Base-by-base conservation (phyloP, 768 basidiomycete species). In the Leucogyrophana mollusca region DNA sequence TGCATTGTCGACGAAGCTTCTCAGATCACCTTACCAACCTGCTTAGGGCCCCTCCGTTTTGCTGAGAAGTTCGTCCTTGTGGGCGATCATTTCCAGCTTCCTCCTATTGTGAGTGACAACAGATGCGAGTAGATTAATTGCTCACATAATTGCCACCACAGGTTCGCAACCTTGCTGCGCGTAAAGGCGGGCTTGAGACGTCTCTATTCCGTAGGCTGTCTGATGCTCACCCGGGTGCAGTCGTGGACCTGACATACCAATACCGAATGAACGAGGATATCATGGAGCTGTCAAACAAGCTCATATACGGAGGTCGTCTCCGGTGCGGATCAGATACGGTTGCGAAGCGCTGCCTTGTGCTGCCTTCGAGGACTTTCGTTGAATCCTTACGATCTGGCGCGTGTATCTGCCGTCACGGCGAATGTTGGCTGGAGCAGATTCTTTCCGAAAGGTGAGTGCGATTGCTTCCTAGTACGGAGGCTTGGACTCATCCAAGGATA, bases 1-100 rank as follows among this genome's bases (percentile, higher is more conserved):
- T 98, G 95, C 68, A 96, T 99, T 46, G 87, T 99, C 14, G 96
- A 98, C 51, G 96, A 99, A 63, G 96, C 96, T 0, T 97, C 96
- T 0, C 95, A 98, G 61, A 94, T 97, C 52, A 98, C 96, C 0
- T 67, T 98, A 2, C 96, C 96, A 0, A 95, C 94, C 0, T 97
- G 93, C 57, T 73, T 98, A 1, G 96, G 96, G 4, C 96, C 96
- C 0, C 70, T 98, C 3, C 83, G 94, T 1, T 90, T 86, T 56
- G 93, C 94, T 2, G 79, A 93, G 41, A 90, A 77, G 34, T 99
- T 97, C 54, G 80, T 98, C 4, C 83, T 98, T 10, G 95, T 98
- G 14, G 96, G 96, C 6, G 96, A 98, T 60, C 96, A 99, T 67
- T 92, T 87, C 70, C 96, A 99, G 58, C 81, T 99, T 2, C 95